Percentiles rank a stretch among this genome's conserved stretches.
Conservation (phyloP, 345 rosid genomes). For the Chamaenerion angustifolium region DNA sequence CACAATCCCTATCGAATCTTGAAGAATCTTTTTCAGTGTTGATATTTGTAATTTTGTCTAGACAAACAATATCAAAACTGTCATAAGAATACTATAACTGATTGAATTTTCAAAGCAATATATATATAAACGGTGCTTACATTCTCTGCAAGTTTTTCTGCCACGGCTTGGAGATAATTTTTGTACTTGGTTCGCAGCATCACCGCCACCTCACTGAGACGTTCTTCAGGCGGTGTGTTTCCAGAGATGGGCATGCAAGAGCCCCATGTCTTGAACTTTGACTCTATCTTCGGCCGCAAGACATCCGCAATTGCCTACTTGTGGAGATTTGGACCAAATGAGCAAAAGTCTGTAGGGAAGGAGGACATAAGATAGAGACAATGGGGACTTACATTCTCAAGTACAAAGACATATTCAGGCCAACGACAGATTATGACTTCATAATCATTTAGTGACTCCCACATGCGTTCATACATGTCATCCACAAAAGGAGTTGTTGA, state of each 20-base stretch:
- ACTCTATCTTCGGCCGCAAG: conserved; percentile 69
- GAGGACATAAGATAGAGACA: background rate
- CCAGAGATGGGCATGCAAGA: conserved; percentile 84
- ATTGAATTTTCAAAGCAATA: background rate
- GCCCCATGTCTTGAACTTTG: conserved; percentile 82
- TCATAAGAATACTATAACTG: background rate
- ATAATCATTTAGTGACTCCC: conserved; percentile 58
- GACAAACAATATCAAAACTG: conserved; percentile 1
- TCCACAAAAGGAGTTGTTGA: conserved; percentile 92
- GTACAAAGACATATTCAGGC: conserved; percentile 88
- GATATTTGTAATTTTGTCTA: conserved; percentile 65
- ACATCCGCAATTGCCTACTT: conserved; percentile 71
- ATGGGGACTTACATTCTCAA: conserved; percentile 61
- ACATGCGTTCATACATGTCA: conserved; percentile 79
- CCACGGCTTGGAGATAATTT: conserved; percentile 78
- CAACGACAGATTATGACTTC: conserved; percentile 87
- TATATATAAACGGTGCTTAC: conserved; percentile 28
- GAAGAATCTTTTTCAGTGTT: conserved; percentile 89
- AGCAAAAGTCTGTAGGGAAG: background rate
- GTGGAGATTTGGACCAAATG: too few species aligned
- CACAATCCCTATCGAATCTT: conserved; percentile 75
- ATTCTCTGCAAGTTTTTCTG: conserved; percentile 81
- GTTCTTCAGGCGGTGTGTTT: conserved; percentile 70
- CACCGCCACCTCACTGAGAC: conserved; percentile 85
- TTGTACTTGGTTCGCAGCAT: conserved; percentile 91